Percentiles rank a stretch among this genome's conserved stretches.
These are phyloP conservation scores for Fraxinus velutina DNA, from an alignment of 305 asterid species.

Conservation along the genomic window DNA sequence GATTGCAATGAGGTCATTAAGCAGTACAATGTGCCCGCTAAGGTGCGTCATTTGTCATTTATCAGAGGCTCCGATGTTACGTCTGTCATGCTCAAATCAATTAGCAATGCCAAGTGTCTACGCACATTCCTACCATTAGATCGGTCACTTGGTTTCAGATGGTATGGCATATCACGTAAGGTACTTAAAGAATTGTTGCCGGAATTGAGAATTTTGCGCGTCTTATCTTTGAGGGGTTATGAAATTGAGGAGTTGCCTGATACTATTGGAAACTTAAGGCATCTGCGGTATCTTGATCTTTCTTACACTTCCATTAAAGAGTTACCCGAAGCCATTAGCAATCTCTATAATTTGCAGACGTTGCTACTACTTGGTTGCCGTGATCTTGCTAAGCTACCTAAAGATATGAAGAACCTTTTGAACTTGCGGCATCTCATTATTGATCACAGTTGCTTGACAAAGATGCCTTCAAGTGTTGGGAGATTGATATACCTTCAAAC, in stretches of 20 bases:
- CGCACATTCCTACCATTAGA: constrained; percentile 31
- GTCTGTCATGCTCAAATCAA: neutral
- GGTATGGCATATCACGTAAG: neutral
- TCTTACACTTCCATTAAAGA: constrained; percentile 37
- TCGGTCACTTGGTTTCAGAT: constrained; percentile 16
- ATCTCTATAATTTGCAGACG: constrained; percentile 32
- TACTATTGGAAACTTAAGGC: constrained; percentile 34
- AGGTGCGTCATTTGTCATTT: constrained; percentile 30
- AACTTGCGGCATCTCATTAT: constrained; percentile 40
- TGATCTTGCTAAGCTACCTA: constrained; percentile 34
- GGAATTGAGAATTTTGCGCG: constrained; percentile 28
- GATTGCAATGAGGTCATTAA: neutral
- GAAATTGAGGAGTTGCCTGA: constrained; percentile 39
- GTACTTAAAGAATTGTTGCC: neutral
- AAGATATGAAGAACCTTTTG: constrained; percentile 34
- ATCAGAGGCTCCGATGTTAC: neutral
- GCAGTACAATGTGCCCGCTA: neutral
- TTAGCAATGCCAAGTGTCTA: constrained; percentile 19
- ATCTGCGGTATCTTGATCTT: constrained; percentile 48
- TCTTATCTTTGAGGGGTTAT: constrained; percentile 27
- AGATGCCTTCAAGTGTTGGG: constrained; percentile 45
- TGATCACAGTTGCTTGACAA: constrained; percentile 24
- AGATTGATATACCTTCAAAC: constrained; percentile 43
- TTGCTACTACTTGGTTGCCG: constrained; percentile 38
- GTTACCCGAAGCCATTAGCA: constrained; percentile 40